These are phyloP conservation scores for Mycena latifolia DNA, from an alignment of 768 basidiomycete species.

Conservation along the genomic window DNA sequence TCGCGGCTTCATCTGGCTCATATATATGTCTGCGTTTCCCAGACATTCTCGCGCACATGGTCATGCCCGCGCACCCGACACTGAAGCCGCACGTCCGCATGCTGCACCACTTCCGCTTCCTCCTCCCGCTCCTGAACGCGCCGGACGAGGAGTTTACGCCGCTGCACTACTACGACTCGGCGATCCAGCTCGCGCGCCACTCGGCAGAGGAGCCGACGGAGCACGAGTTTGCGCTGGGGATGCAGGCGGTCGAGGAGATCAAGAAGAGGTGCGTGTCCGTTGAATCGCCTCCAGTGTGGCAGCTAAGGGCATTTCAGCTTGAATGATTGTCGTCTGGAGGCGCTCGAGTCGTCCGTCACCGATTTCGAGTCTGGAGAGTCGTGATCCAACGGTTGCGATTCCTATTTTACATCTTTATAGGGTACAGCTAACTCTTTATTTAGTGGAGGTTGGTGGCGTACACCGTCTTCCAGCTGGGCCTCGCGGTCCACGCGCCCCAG, in stretches of 20 bases:
- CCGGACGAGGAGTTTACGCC: constrained; percentile 77
- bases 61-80: constrained; percentile 79
- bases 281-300: not conserved
- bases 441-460: constrained; percentile 60
- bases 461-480: constrained; percentile 61
- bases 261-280: constrained; percentile 63
- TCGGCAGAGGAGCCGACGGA: constrained; percentile 71
- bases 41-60: constrained; percentile 78
- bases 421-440: constrained; percentile 4
- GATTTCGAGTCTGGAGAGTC: constrained; percentile 49
- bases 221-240: constrained; percentile 74
- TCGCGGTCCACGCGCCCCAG: constrained; percentile 58
- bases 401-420: not conserved
- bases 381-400: constrained; percentile 13
- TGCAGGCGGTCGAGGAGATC: constrained; percentile 73
- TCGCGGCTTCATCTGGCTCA: not conserved
- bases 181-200: constrained; percentile 78
- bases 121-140: constrained; percentile 69
- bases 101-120: constrained; percentile 85
- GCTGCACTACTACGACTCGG: constrained; percentile 83
- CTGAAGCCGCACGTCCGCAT: constrained; percentile 81
- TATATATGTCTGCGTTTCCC: not conserved
- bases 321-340: constrained; percentile 73
- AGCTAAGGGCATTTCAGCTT: constrained; percentile 53
- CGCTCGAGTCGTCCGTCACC: constrained; percentile 68